These are phyloP conservation scores for Amborella trichopoda DNA, from an alignment of 164 flowering plant genomes.

Conservation along the genomic window DNA sequence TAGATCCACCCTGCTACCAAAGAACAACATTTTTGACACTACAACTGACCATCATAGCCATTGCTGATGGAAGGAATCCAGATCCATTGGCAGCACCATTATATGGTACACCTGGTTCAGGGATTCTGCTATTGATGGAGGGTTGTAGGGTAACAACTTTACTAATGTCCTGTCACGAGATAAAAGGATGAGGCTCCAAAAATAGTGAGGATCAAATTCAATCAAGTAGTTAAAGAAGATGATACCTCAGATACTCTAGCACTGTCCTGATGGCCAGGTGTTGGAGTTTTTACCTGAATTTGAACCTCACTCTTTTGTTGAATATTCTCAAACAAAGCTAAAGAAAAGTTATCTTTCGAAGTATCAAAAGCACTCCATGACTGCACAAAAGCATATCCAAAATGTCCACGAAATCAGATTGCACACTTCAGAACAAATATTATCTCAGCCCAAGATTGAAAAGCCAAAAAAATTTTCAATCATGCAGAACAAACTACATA, in stretches of 20 bases:
- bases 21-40: too few species aligned
- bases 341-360: slow-evolving; percentile 16
- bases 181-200: not conserved
- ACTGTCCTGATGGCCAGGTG: slow-evolving; percentile 16
- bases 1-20: too few species aligned
- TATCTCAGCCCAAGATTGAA: too few species aligned
- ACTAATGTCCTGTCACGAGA: slow-evolving; percentile 18
- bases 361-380: slow-evolving; percentile 71
- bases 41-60: slow-evolving; percentile 21
- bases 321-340: slow-evolving; percentile 8
- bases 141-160: too few species aligned
- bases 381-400: slow-evolving; percentile 27
- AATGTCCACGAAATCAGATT: too few species aligned
- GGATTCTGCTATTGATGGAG: too few species aligned
- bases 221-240: too few species aligned
- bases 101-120: slow-evolving; percentile 11
- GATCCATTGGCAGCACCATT: slow-evolving; percentile 14
- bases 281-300: slow-evolving; percentile 16
- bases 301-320: slow-evolving; percentile 18
- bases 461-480: too few species aligned
- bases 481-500: too few species aligned
- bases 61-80: slow-evolving; percentile 12
- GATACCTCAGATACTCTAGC: slow-evolving; percentile 29
- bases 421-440: too few species aligned
- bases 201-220: not conserved